These are phyloP conservation scores for Suillus ampliporus DNA, from an alignment of 768 basidiomycete genomes.

Conservation along the genomic window DNA sequence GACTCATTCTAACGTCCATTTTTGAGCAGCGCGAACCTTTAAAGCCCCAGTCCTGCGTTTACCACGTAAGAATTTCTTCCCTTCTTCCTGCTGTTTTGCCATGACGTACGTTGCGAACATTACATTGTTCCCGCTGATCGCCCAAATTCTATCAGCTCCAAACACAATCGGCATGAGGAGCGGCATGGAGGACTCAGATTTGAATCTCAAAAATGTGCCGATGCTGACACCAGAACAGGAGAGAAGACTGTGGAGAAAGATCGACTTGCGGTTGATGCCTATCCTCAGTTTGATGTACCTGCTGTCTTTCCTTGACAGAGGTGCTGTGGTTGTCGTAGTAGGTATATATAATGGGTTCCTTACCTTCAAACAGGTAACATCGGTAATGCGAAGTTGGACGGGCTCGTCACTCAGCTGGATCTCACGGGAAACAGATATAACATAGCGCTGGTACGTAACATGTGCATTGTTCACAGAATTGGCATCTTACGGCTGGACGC, in stretches of 20 bases:
- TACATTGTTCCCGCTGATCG: background rate
- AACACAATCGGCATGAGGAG: background rate
- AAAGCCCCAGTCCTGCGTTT: background rate
- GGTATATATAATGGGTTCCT: background rate
- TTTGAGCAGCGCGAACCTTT: background rate
- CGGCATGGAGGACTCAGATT: background rate
- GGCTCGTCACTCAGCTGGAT: constrained; percentile 57
- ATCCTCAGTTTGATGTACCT: constrained; percentile 64
- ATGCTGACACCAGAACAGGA: constrained; percentile 50
- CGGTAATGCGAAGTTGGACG: constrained; percentile 69
- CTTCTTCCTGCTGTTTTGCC: background rate
- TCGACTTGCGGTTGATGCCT: constrained; percentile 60
- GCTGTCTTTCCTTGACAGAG: constrained; percentile 66
- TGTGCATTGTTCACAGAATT: constrained; percentile 11
- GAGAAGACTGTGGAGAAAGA: constrained; percentile 57
- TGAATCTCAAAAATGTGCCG: background rate
- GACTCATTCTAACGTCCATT: too few species aligned
- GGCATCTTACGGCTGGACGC: background rate
- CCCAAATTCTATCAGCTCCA: background rate
- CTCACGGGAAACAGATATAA: constrained; percentile 65
- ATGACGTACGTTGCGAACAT: background rate
- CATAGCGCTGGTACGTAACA: constrained; percentile 60
- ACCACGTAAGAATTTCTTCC: background rate
- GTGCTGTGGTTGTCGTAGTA: constrained; percentile 31
- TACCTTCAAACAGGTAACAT: background rate